phyloP scores from a whole-genome alignment of 352 stramenopile genomes.

The Globisporangium uncinulatum region DNA sequence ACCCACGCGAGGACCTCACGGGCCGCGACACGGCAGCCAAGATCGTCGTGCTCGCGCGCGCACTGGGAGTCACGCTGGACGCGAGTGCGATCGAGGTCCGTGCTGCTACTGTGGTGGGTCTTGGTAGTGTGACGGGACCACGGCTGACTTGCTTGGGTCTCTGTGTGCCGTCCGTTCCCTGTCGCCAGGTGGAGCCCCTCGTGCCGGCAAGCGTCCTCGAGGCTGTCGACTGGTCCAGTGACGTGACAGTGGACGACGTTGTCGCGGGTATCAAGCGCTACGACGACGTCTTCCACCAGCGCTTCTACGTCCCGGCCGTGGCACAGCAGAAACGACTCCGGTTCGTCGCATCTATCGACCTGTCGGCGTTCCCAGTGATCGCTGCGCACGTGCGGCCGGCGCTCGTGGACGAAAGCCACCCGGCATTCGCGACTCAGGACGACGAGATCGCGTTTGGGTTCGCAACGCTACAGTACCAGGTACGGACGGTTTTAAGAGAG shows the following conservation, averaged over 20 bases:
- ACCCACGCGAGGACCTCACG: conserved; percentile 64
- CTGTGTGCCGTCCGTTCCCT: not conserved
- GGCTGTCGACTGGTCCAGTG: conserved; percentile 36
- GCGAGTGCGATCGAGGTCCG: conserved; percentile 31
- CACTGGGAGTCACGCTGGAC: conserved; percentile 49
- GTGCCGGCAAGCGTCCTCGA: conserved; percentile 41
- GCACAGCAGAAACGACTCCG: conserved; percentile 44
- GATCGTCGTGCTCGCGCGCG: conserved; percentile 59
- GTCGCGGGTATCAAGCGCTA: conserved; percentile 41
- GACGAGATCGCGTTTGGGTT: conserved; percentile 75
- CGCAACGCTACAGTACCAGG: conserved; percentile 61
- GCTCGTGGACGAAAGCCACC: conserved; percentile 58
- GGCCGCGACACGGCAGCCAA: conserved; percentile 65
- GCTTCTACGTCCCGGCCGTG: conserved; percentile 40
- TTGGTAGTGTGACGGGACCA: too few relatives aligned
- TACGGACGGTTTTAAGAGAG: conserved; percentile 1
- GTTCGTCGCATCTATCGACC: conserved; percentile 66
- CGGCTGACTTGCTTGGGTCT: not conserved
- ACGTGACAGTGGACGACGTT: conserved; percentile 43
- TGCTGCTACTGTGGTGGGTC: not conserved
- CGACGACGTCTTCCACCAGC: conserved; percentile 49
- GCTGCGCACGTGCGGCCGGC: conserved; percentile 39
- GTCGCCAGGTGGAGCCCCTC: conserved; percentile 32
- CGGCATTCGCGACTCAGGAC: conserved; percentile 51
- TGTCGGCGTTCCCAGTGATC: conserved; percentile 44